phyloP scores from a whole-genome alignment of 1,284 basidiomycete genomes.

The Cryptococcus sp. region DNA sequence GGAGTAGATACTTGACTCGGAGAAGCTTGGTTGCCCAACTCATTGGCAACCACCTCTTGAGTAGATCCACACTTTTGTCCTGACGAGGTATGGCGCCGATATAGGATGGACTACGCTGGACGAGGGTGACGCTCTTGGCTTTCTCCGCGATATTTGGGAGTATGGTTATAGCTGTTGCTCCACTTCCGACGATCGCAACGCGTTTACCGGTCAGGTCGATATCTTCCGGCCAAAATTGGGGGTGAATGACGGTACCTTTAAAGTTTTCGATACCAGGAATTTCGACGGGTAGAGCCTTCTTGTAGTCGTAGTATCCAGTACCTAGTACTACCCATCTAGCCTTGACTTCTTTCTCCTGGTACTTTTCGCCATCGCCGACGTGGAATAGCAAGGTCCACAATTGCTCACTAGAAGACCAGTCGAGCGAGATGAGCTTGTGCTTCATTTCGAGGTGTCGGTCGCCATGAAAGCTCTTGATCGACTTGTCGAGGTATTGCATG shows the following conservation, averaged over 20 bases:
- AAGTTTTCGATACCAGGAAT: constrained; percentile 18
- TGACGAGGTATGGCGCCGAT: constrained; percentile 29
- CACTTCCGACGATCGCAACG: constrained; percentile 15
- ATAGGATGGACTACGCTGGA: constrained; percentile 42
- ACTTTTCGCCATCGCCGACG: background rate
- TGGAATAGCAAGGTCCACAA: background rate
- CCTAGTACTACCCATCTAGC: background rate
- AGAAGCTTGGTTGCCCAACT: constrained; percentile 14
- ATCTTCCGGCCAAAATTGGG: constrained; percentile 20
- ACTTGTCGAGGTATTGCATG: background rate
- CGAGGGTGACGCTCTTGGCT: constrained; percentile 32
- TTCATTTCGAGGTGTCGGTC: background rate
- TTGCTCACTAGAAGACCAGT: background rate
- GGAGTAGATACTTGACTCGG: constrained; percentile 17
- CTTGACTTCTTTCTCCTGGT: background rate
- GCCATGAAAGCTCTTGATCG: background rate
- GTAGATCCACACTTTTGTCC: constrained; percentile 23
- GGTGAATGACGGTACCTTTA: constrained; percentile 17
- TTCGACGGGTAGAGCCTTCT: background rate
- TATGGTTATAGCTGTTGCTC: constrained; percentile 8
- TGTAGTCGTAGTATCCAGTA: background rate
- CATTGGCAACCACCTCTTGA: constrained; percentile 27
- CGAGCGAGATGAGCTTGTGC: background rate
- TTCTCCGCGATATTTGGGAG: constrained; percentile 11
- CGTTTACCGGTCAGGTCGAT: constrained; percentile 15